A percentile compares a stretch with the other conserved stretches of the same genome.
phyloP scores from a whole-genome alignment of 495 filamentous ascomycete genomes.

The Penicillium lagena region DNA sequence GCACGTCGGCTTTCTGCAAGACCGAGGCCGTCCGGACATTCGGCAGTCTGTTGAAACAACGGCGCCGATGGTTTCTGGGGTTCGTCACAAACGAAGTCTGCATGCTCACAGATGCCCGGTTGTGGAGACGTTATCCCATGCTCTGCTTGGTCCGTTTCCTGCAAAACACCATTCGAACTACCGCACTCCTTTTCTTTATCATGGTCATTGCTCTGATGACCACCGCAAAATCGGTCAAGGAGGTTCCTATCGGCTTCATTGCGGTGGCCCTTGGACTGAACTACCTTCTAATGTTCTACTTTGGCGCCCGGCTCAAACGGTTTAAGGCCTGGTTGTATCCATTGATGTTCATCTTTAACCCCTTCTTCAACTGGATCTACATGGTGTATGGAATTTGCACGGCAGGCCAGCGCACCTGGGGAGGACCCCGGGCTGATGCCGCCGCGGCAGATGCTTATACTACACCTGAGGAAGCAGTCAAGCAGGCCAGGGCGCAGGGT shows the following conservation, averaged over 20 bases:
- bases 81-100: conserved; percentile 98
- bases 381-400: conserved; percentile 89
- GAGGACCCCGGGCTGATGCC: conserved; percentile 89
- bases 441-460: conserved; percentile 73
- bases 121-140: conserved; percentile 89
- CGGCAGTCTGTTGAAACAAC: conserved; percentile 82
- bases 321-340: conserved; percentile 95
- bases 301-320: conserved; percentile 76
- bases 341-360: conserved; percentile 91
- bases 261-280: conserved; percentile 92
- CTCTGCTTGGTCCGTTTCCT: conserved; percentile 85
- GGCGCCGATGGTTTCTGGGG: conserved; percentile 92
- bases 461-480: conserved; percentile 77
- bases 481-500: conserved; percentile 68
- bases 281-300: conserved; percentile 95
- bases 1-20: conserved; percentile 96
- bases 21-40: conserved; percentile 94
- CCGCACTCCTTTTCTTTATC: conserved; percentile 91
- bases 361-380: conserved; percentile 98
- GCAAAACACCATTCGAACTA: conserved; percentile 96
- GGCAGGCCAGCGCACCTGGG: conserved; percentile 93
- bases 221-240: conserved; percentile 66
- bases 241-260: conserved; percentile 91
- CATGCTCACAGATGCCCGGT: conserved; percentile 90
- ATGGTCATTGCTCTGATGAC: conserved; percentile 85